Evolutionary conservation across 345 rosid species (phyloP).

Genomic region (Murraya paniculata): DNA sequence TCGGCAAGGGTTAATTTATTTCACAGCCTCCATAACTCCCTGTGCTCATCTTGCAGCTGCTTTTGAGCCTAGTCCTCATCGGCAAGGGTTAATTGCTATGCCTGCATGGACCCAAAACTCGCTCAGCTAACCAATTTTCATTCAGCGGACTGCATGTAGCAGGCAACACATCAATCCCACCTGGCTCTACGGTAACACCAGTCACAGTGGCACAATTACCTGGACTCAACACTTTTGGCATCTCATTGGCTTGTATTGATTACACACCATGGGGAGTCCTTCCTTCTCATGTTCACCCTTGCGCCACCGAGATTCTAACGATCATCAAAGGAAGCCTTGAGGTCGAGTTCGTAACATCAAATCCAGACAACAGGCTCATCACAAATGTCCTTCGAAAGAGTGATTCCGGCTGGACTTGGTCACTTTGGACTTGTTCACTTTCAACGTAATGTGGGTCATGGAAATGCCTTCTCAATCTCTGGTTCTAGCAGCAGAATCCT

Average conservation of each 20-base stretch:
- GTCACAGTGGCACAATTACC: slow-evolving; percentile 13
- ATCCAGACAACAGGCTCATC: slow-evolving; percentile 27
- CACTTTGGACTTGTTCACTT: slow-evolving; percentile 33
- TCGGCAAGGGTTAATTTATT: too few relatives aligned
- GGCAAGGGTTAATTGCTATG: too few relatives aligned
- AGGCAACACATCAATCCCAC: background rate
- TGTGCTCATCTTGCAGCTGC: too few relatives aligned
- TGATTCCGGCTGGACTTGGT: slow-evolving; percentile 27
- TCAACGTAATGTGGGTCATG: slow-evolving; percentile 16
- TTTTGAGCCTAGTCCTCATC: too few relatives aligned
- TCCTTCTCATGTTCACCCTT: slow-evolving; percentile 23
- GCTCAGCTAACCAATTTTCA: too few relatives aligned
- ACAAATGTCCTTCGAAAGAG: slow-evolving; percentile 24
- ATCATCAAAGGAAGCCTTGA: slow-evolving; percentile 21
- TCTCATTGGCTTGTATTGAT: slow-evolving; percentile 22
- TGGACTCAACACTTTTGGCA: slow-evolving; percentile 25
- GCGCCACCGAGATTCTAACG: slow-evolving; percentile 17
- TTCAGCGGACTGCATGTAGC: background rate
- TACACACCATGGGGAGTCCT: slow-evolving; percentile 9
- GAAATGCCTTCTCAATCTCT: slow-evolving; percentile 11
- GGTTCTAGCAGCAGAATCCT: slow-evolving; percentile 24
- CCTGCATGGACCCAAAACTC: too few relatives aligned
- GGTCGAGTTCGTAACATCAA: slow-evolving; percentile 25
- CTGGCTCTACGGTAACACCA: slow-evolving; percentile 1
- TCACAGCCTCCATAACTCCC: too few relatives aligned